phyloP scores from a whole-genome alignment of 2,329 filamentous ascomycete genomes.

The Mycosphaerelloides madeirae region DNA sequence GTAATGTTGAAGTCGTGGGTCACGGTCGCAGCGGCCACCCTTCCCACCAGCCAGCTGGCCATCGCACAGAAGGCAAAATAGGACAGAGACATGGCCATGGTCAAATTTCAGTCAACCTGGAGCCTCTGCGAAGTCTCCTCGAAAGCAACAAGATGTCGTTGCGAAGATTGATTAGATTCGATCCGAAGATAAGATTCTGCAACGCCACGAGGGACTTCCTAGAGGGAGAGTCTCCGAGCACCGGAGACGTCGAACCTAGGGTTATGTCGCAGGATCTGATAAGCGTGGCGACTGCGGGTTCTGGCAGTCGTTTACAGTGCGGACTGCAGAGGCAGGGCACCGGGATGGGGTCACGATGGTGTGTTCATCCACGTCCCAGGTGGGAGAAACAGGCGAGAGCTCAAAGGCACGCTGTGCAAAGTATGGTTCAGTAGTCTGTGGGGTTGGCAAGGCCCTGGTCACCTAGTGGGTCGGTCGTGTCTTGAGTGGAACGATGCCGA shows the following conservation, averaged over 20 bases:
- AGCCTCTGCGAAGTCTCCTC: neutral
- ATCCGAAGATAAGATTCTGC: conserved; percentile 8
- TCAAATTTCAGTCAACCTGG: too few relatives aligned
- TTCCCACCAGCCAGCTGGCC: conserved; percentile 9
- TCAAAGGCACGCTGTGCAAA: too few relatives aligned
- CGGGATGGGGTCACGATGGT: too few relatives aligned
- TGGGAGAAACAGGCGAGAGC: too few relatives aligned
- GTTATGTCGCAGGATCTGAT: neutral
- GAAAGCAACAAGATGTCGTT: neutral
- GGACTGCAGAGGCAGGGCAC: too few relatives aligned
- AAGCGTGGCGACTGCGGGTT: too few relatives aligned
- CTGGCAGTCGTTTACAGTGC: too few relatives aligned
- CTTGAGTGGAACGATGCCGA: too few relatives aligned
- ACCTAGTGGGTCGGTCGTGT: too few relatives aligned
- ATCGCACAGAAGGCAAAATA: neutral
- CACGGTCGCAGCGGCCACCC: conserved; percentile 15
- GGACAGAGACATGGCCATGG: neutral
- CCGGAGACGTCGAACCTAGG: neutral
- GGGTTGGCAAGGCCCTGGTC: too few relatives aligned
- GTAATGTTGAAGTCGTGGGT: conserved; percentile 38
- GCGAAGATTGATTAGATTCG: conserved; percentile 15
- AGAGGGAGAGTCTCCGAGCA: neutral
- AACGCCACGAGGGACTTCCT: conserved; percentile 3
- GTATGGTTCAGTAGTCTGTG: too few relatives aligned
- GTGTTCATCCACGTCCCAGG: too few relatives aligned